Evolutionary conservation across 2,329 filamentous ascomycete genomes (phyloP).

Genomic region (Aotearoamyces nothofagi): DNA sequence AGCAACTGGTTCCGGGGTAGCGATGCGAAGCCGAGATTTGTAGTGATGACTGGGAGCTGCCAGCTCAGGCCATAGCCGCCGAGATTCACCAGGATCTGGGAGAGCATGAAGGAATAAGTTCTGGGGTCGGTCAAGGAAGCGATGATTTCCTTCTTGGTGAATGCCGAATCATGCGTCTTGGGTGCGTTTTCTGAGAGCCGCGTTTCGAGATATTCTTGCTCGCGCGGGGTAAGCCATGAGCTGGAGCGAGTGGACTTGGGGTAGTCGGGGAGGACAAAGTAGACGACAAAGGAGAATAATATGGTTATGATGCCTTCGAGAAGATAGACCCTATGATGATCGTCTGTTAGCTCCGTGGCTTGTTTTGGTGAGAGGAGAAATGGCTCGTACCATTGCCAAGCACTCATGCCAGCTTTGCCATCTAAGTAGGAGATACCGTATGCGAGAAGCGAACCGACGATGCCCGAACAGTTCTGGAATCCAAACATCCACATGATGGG

Average conservation of each 20-base stretch:
- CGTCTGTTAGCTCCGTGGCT: constrained; percentile 10
- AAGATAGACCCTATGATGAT: constrained; percentile 25
- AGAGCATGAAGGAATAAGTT: constrained; percentile 23
- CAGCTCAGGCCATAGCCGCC: constrained; percentile 26
- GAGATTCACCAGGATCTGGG: constrained; percentile 24
- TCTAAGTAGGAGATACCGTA: constrained; percentile 27
- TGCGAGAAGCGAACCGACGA: constrained; percentile 31
- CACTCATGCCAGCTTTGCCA: constrained; percentile 29
- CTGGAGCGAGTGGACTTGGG: constrained; percentile 24
- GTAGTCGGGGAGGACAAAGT: constrained; percentile 26
- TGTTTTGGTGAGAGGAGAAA: constrained; percentile 15
- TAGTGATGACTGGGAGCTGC: constrained; percentile 26
- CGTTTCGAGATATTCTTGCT: constrained; percentile 25
- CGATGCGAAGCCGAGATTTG: constrained; percentile 24
- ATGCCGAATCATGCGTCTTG: constrained; percentile 21
- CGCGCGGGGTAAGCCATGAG: constrained; percentile 22
- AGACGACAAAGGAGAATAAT: constrained; percentile 23
- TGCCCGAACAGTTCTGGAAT: constrained; percentile 21
- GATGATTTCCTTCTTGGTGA: constrained; percentile 21
- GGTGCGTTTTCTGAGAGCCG: constrained; percentile 24
- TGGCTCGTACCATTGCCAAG: constrained; percentile 40
- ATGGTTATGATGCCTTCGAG: constrained; percentile 28
- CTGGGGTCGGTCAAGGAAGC: constrained; percentile 20
- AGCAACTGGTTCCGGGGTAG: constrained; percentile 28
- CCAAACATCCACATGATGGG: constrained; percentile 28